phyloP scores from a whole-genome alignment of 2,329 filamentous ascomycete species.

The Helotiales sp. region DNA sequence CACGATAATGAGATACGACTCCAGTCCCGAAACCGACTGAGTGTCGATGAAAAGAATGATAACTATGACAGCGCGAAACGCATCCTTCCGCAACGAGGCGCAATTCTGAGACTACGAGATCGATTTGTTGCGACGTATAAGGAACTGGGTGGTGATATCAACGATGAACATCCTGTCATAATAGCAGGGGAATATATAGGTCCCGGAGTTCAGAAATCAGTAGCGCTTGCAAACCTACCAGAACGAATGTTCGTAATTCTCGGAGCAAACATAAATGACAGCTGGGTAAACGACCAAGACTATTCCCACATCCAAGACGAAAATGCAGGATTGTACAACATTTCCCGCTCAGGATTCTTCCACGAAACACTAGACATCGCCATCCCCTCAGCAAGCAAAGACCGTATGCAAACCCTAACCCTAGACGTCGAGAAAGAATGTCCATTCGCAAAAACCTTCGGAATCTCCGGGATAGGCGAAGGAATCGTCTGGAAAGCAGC shows the following conservation, averaged over 20 bases:
- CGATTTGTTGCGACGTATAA: slow-evolving; percentile 7
- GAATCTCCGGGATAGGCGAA: slow-evolving; percentile 22
- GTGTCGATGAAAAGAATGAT: slow-evolving; percentile 8
- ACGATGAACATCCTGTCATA: slow-evolving; percentile 19
- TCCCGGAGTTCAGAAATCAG: slow-evolving; percentile 22
- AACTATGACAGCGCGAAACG: slow-evolving; percentile 12
- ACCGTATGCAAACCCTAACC: slow-evolving; percentile 14
- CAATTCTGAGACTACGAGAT: slow-evolving; percentile 11
- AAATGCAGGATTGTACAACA: slow-evolving; percentile 17
- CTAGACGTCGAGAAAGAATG: slow-evolving; percentile 26
- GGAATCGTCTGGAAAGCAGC: slow-evolving; percentile 30
- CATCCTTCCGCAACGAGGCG: slow-evolving; percentile 4
- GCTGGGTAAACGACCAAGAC: slow-evolving; percentile 21
- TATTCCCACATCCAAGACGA: slow-evolving; percentile 23
- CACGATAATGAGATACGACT: slow-evolving; percentile 16
- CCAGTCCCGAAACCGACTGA: slow-evolving; percentile 23
- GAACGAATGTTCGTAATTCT: slow-evolving; percentile 28
- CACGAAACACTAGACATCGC: slow-evolving; percentile 9
- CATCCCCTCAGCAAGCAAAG: background rate
- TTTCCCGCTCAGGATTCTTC: slow-evolving; percentile 25
- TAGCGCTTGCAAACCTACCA: slow-evolving; percentile 15
- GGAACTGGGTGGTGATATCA: slow-evolving; percentile 14
- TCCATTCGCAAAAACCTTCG: slow-evolving; percentile 26
- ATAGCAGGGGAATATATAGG: slow-evolving; percentile 30
- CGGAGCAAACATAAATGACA: slow-evolving; percentile 20